These are phyloP conservation scores for Yamadazyma atmosphaerica DNA, from an alignment of 1,139 yeast genomes.

Conservation along the genomic window DNA sequence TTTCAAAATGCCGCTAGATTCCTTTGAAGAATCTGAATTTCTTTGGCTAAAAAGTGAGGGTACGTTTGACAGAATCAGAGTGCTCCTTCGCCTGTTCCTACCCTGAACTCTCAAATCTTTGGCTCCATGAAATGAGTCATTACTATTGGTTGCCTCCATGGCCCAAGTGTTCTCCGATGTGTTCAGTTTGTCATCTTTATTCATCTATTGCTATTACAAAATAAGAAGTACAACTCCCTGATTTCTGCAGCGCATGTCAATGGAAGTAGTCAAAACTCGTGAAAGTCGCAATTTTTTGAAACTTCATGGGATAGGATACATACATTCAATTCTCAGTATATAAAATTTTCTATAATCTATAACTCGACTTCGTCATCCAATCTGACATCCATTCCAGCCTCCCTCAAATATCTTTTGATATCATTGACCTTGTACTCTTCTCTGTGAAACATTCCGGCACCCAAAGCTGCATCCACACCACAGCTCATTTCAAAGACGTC, in stretches of 20 bases:
- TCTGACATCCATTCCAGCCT: conserved; percentile 37
- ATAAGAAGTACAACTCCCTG: too few species aligned
- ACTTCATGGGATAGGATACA: too few species aligned
- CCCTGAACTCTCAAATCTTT: too few species aligned
- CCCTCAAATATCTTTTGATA: conserved; percentile 64
- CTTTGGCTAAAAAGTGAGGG: conserved; percentile 19
- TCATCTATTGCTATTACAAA: not conserved
- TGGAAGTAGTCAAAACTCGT: too few species aligned
- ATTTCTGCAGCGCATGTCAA: too few species aligned
- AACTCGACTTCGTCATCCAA: conserved; percentile 31
- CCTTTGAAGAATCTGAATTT: conserved; percentile 12
- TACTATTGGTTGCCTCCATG: too few species aligned
- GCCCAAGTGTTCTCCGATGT: too few species aligned
- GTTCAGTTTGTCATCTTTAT: too few species aligned
- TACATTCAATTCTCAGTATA: too few species aligned
- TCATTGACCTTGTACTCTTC: conserved; percentile 86
- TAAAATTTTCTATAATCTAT: conserved; percentile 8
- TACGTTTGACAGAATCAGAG: conserved; percentile 25
- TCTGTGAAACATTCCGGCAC: conserved; percentile 97
- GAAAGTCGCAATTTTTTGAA: too few species aligned
- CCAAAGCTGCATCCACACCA: conserved; percentile 91
- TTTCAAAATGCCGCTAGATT: conserved; percentile 8
- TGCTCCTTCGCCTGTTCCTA: conserved; percentile 11
- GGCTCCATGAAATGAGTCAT: not conserved
- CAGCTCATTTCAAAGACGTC: conserved; percentile 78